These are phyloP conservation scores for Cordyceps tenuipes DNA, from an alignment of 2,329 filamentous ascomycete genomes.

Conservation along the genomic window DNA sequence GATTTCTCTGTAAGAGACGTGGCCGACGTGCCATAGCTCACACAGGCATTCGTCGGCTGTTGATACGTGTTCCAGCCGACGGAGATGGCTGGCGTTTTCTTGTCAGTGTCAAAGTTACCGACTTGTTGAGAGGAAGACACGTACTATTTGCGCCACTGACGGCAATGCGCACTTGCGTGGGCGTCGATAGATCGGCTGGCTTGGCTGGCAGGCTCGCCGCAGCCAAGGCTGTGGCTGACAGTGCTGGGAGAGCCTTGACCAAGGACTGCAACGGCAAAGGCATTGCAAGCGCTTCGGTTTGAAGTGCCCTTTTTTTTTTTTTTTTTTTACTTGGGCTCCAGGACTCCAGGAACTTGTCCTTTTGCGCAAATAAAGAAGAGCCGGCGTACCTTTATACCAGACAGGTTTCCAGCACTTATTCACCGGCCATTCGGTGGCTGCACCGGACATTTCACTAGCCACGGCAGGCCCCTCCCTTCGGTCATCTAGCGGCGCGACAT, in stretches of 20 bases:
- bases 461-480: neutral
- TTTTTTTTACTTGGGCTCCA: no score
- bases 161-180: conserved; percentile 45
- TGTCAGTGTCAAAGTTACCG: conserved; percentile 1
- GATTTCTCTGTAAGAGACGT: conserved; percentile 27
- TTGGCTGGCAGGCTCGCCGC: conserved; percentile 33
- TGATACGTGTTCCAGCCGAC: conserved; percentile 51
- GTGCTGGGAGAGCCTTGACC: neutral
- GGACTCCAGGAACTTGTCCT: no score
- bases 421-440: neutral
- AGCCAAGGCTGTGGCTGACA: conserved; percentile 4
- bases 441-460: neutral
- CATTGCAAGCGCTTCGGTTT: neutral
- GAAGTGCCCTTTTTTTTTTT: neutral
- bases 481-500: neutral
- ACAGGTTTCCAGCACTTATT: neutral
- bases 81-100: conserved; percentile 32
- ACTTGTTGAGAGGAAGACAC: conserved; percentile 11
- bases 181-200: conserved; percentile 42
- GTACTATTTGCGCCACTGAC: conserved; percentile 40
- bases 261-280: neutral
- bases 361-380: neutral
- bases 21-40: conserved; percentile 40
- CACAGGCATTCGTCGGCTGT: conserved; percentile 36
- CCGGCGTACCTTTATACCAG: neutral